Conservation (phyloP, 352 stramenopile species). For the Pythium dissotocum region DNA sequence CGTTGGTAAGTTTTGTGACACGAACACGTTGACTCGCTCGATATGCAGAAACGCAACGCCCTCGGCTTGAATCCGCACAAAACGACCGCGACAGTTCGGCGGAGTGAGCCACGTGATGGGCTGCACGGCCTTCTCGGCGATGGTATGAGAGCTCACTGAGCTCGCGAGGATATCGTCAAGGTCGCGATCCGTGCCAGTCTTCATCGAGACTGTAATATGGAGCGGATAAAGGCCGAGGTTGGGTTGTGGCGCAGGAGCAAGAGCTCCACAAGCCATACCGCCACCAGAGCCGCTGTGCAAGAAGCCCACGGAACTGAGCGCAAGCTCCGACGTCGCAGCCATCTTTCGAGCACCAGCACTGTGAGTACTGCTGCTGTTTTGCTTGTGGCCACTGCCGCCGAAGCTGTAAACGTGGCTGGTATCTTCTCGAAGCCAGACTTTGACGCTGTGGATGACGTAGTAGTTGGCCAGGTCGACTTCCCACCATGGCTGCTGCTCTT, state of each 20-base stretch:
- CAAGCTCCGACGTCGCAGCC: constrained; percentile 8
- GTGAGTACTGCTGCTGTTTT: background rate
- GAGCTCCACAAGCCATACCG: constrained; percentile 7
- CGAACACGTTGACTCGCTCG: constrained; percentile 57
- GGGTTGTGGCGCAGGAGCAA: constrained; percentile 14
- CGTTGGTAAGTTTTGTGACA: constrained; percentile 32
- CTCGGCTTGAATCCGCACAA: constrained; percentile 61
- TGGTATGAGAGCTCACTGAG: constrained; percentile 42
- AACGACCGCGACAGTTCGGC: constrained; percentile 53
- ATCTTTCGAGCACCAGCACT: constrained; percentile 4
- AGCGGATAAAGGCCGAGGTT: constrained; percentile 44
- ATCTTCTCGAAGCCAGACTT: constrained; percentile 33
- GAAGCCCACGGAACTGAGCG: constrained; percentile 21
- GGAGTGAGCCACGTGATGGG: constrained; percentile 51
- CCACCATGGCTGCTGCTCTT: constrained; percentile 37
- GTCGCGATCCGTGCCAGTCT: constrained; percentile 53
- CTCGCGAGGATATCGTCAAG: constrained; percentile 59
- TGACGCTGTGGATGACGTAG: constrained; percentile 34
- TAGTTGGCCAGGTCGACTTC: constrained; percentile 39
- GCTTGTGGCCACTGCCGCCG: constrained; percentile 1
- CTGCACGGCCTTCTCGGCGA: constrained; percentile 30
- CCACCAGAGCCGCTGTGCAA: constrained; percentile 12
- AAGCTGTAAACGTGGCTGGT: constrained; percentile 17
- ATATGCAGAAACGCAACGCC: constrained; percentile 52
- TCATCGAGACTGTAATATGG: constrained; percentile 65